phyloP scores from a whole-genome alignment of 768 basidiomycete genomes.

The Tylopilus sp. region DNA sequence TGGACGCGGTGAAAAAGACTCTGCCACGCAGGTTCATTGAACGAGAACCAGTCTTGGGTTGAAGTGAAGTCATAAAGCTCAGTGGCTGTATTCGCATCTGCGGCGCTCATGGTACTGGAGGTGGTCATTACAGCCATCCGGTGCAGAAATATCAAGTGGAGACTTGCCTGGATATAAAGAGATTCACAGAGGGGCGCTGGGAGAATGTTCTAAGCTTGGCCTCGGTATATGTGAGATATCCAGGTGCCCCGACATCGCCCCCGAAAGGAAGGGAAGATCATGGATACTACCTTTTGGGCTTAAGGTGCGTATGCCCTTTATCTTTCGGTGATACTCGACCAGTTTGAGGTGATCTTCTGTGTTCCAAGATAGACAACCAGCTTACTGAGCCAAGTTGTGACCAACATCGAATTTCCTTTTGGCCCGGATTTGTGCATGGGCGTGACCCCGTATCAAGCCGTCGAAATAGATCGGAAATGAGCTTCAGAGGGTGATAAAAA shows the following conservation, averaged over 20 bases:
- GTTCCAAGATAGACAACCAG: background rate
- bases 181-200: background rate
- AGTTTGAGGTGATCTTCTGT: slow-evolving; percentile 7
- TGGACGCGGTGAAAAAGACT: slow-evolving; percentile 37
- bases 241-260: background rate
- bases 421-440: background rate
- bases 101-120: slow-evolving; percentile 14
- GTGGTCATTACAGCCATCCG: background rate
- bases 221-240: slow-evolving; percentile 19
- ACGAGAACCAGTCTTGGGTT: slow-evolving; percentile 57
- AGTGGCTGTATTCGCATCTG: slow-evolving; percentile 1
- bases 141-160: background rate
- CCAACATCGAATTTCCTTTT: background rate
- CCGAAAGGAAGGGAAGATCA: slow-evolving; percentile 2
- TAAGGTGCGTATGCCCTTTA: background rate
- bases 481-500: slow-evolving; percentile 2
- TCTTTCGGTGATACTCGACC: background rate
- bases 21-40: slow-evolving; percentile 42
- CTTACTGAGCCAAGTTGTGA: background rate
- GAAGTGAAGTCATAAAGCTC: slow-evolving; percentile 41
- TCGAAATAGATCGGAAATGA: background rate
- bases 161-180: slow-evolving; percentile 1
- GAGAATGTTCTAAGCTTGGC: background rate
- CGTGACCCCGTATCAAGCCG: background rate
- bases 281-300: slow-evolving; percentile 7